These are phyloP conservation scores for Zymoseptoria crescenta DNA, from an alignment of 2,329 filamentous ascomycete species.

Conservation along the genomic window DNA sequence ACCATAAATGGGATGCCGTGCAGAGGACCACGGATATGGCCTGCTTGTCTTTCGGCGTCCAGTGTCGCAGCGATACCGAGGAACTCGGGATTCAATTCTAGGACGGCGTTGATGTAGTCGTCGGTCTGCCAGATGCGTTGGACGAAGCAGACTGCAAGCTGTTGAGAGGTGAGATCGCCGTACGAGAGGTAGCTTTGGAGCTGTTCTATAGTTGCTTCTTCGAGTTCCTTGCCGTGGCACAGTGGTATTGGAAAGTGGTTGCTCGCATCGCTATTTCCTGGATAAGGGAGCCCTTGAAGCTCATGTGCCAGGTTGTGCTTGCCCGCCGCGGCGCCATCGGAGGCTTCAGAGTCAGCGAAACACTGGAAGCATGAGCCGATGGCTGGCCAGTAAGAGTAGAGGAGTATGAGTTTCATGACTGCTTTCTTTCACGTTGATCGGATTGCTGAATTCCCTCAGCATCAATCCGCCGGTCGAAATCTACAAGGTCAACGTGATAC, in stretches of 20 bases:
- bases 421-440: too few species aligned
- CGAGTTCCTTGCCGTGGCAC: conserved; percentile 54
- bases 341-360: too few species aligned
- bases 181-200: conserved; percentile 52
- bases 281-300: too few species aligned
- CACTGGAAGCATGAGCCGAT: too few species aligned
- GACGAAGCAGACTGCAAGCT: conserved; percentile 57
- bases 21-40: conserved; percentile 54
- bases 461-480: too few species aligned
- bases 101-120: conserved; percentile 53
- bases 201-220: conserved; percentile 63
- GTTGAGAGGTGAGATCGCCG: conserved; percentile 50
- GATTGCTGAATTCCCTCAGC: too few species aligned
- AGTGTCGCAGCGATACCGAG: conserved; percentile 52
- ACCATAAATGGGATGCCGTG: conserved; percentile 70
- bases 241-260: conserved; percentile 53
- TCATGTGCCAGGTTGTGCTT: too few species aligned
- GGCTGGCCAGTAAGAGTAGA: too few species aligned
- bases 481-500: too few species aligned
- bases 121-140: conserved; percentile 54
- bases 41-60: conserved; percentile 52
- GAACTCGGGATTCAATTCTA: conserved; percentile 62
- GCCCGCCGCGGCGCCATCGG: too few species aligned
- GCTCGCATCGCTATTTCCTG: neutral
- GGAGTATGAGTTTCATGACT: too few species aligned